A percentile compares a stretch with the other conserved stretches of the same genome.
These are phyloP conservation scores for Puccinia novopanici DNA, from an alignment of 1,284 basidiomycete genomes.

Conservation along the genomic window DNA sequence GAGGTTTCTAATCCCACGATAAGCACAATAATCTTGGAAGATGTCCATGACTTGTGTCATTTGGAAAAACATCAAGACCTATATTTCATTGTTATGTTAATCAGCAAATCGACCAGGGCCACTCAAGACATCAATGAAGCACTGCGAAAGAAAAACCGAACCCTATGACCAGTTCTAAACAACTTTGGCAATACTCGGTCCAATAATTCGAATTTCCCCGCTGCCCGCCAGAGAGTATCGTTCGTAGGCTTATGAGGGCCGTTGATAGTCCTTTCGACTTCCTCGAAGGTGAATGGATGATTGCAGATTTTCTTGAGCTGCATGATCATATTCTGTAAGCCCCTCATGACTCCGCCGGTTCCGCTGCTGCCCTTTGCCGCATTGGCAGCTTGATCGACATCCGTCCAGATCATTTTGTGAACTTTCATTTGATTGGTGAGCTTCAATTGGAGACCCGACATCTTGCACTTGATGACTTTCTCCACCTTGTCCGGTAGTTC, in stretches of 20 bases:
- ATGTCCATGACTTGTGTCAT: constrained; percentile 88
- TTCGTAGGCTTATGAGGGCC: constrained; percentile 73
- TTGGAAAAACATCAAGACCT: constrained; percentile 59
- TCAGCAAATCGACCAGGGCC: not conserved
- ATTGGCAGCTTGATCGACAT: constrained; percentile 47
- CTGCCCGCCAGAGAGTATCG: constrained; percentile 76
- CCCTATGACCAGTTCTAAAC: constrained; percentile 86
- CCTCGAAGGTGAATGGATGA: constrained; percentile 76
- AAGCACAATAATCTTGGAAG: constrained; percentile 95
- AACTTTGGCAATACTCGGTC: constrained; percentile 92
- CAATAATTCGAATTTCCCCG: constrained; percentile 95
- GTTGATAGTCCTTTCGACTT: constrained; percentile 89
- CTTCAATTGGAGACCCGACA: constrained; percentile 91
- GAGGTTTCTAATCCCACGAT: constrained; percentile 84
- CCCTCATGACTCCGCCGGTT: constrained; percentile 58
- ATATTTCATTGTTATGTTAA: not conserved
- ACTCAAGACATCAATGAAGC: constrained; percentile 59
- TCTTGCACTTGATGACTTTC: constrained; percentile 97
- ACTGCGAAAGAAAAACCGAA: constrained; percentile 58
- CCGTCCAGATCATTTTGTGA: constrained; percentile 65
- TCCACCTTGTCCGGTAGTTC: constrained; percentile 99
- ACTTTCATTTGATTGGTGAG: constrained; percentile 98
- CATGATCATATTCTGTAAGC: constrained; percentile 95
- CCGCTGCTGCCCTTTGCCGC: constrained; percentile 50
- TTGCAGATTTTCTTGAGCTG: constrained; percentile 99